Evolutionary conservation across 2,329 filamentous ascomycete genomes (phyloP).

Genomic region (Pseudogymnoascus sp.): DNA sequence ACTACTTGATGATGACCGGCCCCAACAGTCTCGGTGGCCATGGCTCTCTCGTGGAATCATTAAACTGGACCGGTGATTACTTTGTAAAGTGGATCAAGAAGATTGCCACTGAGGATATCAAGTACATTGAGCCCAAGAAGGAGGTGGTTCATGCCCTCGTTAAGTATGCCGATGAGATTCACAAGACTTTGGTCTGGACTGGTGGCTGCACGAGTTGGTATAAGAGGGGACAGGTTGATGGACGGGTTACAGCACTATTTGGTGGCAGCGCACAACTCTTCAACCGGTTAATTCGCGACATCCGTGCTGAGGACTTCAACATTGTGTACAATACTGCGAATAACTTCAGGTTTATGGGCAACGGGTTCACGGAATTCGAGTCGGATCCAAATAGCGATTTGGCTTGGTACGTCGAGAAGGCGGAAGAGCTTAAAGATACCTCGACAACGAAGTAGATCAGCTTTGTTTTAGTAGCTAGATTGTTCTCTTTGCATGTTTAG

Average conservation of each 20-base stretch:
- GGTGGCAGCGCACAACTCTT: slow-evolving; percentile 36
- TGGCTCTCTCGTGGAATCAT: slow-evolving; percentile 22
- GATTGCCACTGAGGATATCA: slow-evolving; percentile 29
- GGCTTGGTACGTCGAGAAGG: slow-evolving; percentile 21
- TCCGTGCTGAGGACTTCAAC: slow-evolving; percentile 42
- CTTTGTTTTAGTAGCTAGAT: background rate
- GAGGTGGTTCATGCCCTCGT: slow-evolving; percentile 31
- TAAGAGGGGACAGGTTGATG: slow-evolving; percentile 37
- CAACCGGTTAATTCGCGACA: slow-evolving; percentile 29
- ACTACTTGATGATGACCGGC: slow-evolving; percentile 21
- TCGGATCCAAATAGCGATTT: slow-evolving; percentile 22
- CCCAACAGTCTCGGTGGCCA: slow-evolving; percentile 23
- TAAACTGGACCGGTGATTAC: slow-evolving; percentile 30
- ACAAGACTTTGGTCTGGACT: slow-evolving; percentile 35
- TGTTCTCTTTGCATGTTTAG: background rate
- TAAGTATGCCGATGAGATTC: slow-evolving; percentile 35
- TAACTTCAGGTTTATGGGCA: slow-evolving; percentile 40
- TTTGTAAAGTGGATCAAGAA: slow-evolving; percentile 28
- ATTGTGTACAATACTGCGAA: slow-evolving; percentile 38
- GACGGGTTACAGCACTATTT: slow-evolving; percentile 39
- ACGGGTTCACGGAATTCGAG: slow-evolving; percentile 34
- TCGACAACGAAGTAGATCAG: background rate
- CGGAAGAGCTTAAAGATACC: background rate
- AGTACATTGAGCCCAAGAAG: slow-evolving; percentile 29
- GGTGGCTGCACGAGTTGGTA: slow-evolving; percentile 39